Evolutionary conservation across 257 asterid species (phyloP).

Genomic region (Scutellaria barbata): DNA sequence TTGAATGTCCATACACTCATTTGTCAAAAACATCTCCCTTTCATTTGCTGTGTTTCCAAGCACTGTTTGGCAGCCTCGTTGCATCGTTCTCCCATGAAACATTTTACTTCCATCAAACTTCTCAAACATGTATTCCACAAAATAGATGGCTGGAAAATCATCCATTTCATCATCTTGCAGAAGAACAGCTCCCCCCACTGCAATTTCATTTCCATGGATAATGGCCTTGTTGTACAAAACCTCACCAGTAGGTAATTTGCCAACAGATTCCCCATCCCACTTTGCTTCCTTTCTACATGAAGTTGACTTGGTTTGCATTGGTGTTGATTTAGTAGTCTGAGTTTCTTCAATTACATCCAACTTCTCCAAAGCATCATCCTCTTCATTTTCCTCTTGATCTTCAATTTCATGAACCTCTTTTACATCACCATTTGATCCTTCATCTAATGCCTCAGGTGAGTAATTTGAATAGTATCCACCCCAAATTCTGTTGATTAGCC

Average conservation of each 20-base stretch:
- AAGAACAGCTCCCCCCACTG: slow-evolving; percentile 60
- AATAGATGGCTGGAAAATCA: slow-evolving; percentile 54
- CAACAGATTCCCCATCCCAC: slow-evolving; percentile 73
- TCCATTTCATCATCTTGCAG: slow-evolving; percentile 60
- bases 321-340: slow-evolving; percentile 39
- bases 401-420: slow-evolving; percentile 68
- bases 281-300: slow-evolving; percentile 48
- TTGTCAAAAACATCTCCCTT: slow-evolving; percentile 83
- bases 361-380: slow-evolving; percentile 64
- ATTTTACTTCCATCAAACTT: slow-evolving; percentile 66
- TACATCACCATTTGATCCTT: slow-evolving; percentile 49
- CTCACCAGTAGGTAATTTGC: slow-evolving; percentile 63
- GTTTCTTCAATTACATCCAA: slow-evolving; percentile 44
- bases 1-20: slow-evolving; percentile 66
- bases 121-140: slow-evolving; percentile 90
- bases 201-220: slow-evolving; percentile 62
- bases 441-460: slow-evolving; percentile 64
- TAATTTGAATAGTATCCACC: slow-evolving; percentile 87
- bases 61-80: slow-evolving; percentile 76
- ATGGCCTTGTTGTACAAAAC: slow-evolving; percentile 57
- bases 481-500: slow-evolving; percentile 88
- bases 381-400: slow-evolving; percentile 81
- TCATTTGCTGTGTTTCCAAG: slow-evolving; percentile 88
- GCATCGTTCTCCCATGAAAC: slow-evolving; percentile 85
- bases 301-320: slow-evolving; percentile 50